Evolutionary conservation across 2,329 filamentous ascomycete species (phyloP).

Genomic region (Alternaria burnsii): DNA sequence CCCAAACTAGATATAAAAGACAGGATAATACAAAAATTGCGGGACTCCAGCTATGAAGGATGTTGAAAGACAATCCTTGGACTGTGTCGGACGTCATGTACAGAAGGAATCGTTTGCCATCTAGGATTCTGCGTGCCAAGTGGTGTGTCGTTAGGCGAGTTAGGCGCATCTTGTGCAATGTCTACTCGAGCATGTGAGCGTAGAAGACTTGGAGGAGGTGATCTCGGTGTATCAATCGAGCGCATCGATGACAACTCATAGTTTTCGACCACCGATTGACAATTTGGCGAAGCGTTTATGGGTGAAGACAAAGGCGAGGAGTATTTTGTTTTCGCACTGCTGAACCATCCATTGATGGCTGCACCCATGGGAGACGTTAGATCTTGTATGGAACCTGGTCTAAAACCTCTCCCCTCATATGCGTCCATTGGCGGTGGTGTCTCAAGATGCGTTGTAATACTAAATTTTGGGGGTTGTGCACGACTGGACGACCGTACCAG

Average conservation of each 20-base stretch:
- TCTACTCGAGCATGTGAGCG: background rate
- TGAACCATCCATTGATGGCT: constrained; percentile 25
- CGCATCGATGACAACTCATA: constrained; percentile 27
- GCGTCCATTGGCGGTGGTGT: constrained; percentile 9
- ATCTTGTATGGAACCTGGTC: constrained; percentile 16
- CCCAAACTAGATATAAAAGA: background rate
- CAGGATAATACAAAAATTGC: background rate
- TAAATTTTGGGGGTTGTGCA: constrained; percentile 13
- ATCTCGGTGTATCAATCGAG: constrained; percentile 15
- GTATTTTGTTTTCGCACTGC: constrained; percentile 3
- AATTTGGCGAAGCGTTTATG: constrained; percentile 13
- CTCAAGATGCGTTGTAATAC: constrained; percentile 7
- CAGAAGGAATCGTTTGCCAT: background rate
- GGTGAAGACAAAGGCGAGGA: background rate
- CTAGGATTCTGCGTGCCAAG: background rate
- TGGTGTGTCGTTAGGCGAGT: background rate
- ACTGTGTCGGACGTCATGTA: constrained; percentile 10
- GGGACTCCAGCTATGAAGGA: background rate
- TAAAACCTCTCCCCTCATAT: background rate
- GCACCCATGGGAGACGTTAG: constrained; percentile 24
- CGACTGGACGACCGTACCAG: background rate
- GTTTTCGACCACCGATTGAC: constrained; percentile 25
- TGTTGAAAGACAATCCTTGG: constrained; percentile 4
- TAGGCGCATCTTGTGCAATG: background rate
- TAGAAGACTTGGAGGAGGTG: background rate